These are phyloP conservation scores for Aspergillus ochraceoroseus DNA, from an alignment of 2,329 filamentous ascomycete species.

Conservation along the genomic window DNA sequence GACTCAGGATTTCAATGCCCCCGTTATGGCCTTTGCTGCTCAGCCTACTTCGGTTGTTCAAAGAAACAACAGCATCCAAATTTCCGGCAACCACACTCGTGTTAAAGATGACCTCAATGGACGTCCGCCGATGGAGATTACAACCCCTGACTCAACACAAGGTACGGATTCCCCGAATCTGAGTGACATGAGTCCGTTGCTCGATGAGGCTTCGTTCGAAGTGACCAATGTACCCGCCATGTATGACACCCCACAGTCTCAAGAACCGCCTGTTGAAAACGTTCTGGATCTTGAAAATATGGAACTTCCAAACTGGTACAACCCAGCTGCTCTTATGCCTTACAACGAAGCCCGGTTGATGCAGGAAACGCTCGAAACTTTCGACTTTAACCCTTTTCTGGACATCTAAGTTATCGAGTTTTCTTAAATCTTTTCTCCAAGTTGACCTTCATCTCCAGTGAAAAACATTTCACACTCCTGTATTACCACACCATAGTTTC, in stretches of 20 bases:
- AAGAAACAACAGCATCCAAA: conserved; percentile 14
- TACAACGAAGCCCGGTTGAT: conserved; percentile 1
- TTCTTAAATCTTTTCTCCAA: too few species aligned
- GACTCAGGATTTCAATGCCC: conserved; percentile 9
- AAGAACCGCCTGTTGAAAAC: neutral
- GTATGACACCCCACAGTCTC: neutral
- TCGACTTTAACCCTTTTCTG: conserved; percentile 2
- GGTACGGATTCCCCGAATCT: neutral
- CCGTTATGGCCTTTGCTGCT: conserved; percentile 28
- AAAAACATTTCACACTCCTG: too few species aligned
- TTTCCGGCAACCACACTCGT: conserved; percentile 15
- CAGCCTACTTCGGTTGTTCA: conserved; percentile 20
- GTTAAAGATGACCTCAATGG: conserved; percentile 1
- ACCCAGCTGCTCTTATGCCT: neutral
- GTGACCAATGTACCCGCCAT: neutral
- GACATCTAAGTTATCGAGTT: neutral
- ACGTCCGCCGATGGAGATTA: conserved; percentile 2
- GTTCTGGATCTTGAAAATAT: conserved; percentile 1
- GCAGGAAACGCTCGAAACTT: neutral
- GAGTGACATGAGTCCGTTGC: neutral
- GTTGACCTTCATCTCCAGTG: too few species aligned
- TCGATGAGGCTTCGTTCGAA: neutral
- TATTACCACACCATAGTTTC: too few species aligned
- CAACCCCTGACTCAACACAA: conserved; percentile 2
- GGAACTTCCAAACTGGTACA: neutral